Evolutionary conservation across 2,329 filamentous ascomycete genomes (phyloP).

Genomic region (Trichoderma citrinoviride): DNA sequence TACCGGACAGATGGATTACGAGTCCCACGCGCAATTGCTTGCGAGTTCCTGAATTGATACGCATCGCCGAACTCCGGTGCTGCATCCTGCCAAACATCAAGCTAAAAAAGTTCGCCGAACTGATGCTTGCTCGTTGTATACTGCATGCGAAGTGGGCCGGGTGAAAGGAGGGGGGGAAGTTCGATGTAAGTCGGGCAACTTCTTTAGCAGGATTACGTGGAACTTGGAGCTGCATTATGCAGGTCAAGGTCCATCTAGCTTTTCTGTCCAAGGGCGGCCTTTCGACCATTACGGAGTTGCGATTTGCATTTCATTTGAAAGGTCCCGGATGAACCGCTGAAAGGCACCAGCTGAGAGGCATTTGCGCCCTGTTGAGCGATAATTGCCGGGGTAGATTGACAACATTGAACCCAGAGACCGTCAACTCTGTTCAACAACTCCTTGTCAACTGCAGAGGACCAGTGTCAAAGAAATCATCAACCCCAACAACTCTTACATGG

Average conservation of each 20-base stretch:
- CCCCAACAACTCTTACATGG: not conserved
- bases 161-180: not conserved
- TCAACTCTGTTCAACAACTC: not conserved
- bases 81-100: too few relatives aligned
- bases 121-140: not conserved
- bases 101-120: constrained; percentile 2
- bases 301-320: too few relatives aligned
- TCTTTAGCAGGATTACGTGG: too few relatives aligned
- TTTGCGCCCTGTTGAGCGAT: too few relatives aligned
- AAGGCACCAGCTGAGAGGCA: too few relatives aligned
- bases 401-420: too few relatives aligned
- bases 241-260: not conserved
- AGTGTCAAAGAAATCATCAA: rapidly evolving
- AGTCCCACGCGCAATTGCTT: not conserved
- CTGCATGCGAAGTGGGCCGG: constrained; percentile 9
- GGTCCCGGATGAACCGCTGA: too few relatives aligned
- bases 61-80: not conserved
- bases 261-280: too few relatives aligned
- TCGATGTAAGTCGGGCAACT: not conserved
- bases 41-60: not conserved
- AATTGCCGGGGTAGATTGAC: too few relatives aligned
- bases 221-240: too few relatives aligned
- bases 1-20: not conserved
- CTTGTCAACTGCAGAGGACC: not conserved
- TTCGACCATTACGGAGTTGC: too few relatives aligned